Percentiles rank a stretch among this genome's conserved stretches.
phyloP scores from a whole-genome alignment of 2,329 filamentous ascomycete species.

The Pyrenophora tritici-repentis region DNA sequence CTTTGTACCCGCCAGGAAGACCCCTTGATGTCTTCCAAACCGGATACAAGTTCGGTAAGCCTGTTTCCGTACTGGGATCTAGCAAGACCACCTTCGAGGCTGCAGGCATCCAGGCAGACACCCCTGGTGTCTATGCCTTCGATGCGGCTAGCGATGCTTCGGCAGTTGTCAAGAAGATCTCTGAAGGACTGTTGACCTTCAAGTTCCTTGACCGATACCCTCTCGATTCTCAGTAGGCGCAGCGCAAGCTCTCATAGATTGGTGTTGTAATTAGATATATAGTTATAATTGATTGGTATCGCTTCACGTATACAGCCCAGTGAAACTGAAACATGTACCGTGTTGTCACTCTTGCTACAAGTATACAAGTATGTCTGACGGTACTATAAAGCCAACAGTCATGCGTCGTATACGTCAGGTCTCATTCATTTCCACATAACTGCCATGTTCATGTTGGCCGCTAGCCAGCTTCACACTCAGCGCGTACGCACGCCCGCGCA shows the following conservation, averaged over 20 bases:
- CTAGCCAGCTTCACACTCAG: too few relatives aligned
- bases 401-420: too few relatives aligned
- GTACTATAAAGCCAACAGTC: too few relatives aligned
- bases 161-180: constrained; percentile 27
- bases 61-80: constrained; percentile 64
- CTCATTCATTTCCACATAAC: too few relatives aligned
- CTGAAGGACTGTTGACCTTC: constrained; percentile 65
- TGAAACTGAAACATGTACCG: too few relatives aligned
- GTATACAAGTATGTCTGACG: too few relatives aligned
- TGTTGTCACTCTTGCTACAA: too few relatives aligned
- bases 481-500: too few relatives aligned
- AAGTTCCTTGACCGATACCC: constrained; percentile 70
- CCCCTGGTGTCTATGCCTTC: constrained; percentile 46
- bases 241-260: too few relatives aligned
- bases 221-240: constrained; percentile 49
- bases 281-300: too few relatives aligned
- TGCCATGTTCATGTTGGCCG: too few relatives aligned
- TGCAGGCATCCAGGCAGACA: constrained; percentile 52
- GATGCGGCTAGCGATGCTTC: constrained; percentile 13
- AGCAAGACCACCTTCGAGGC: constrained; percentile 48
- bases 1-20: constrained; percentile 67
- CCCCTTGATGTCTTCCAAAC: constrained; percentile 67
- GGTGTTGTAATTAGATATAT: background rate
- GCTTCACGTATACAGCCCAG: too few relatives aligned
- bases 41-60: constrained; percentile 72